These are phyloP conservation scores for Penicillium pulvis DNA, from an alignment of 495 filamentous ascomycete genomes.

Conservation along the genomic window DNA sequence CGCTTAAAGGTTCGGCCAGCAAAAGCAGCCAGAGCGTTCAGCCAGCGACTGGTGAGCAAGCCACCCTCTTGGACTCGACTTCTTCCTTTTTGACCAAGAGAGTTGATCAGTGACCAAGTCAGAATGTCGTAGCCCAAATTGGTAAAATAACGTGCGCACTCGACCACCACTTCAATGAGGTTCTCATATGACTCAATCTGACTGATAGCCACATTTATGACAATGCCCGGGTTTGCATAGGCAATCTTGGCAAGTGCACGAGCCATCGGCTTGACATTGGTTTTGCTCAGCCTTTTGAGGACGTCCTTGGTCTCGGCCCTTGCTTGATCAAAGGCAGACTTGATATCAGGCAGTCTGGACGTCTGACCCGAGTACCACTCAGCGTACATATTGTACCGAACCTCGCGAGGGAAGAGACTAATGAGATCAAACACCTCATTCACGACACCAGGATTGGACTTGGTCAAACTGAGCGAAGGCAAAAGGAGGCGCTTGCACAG, in stretches of 20 bases:
- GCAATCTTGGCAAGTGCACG: constrained; percentile 84
- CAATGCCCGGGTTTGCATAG: constrained; percentile 82
- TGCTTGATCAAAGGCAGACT: constrained; percentile 73
- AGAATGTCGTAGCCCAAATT: constrained; percentile 90
- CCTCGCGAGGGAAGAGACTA: constrained; percentile 70
- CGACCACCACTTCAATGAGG: constrained; percentile 87
- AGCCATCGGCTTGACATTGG: constrained; percentile 82
- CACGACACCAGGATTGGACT: constrained; percentile 77
- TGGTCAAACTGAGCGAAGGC: constrained; percentile 80
- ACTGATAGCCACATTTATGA: constrained; percentile 81
- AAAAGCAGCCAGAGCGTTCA: constrained; percentile 81
- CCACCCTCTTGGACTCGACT: constrained; percentile 81
- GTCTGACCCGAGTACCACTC: constrained; percentile 84
- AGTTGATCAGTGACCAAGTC: constrained; percentile 82
- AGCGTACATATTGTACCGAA: constrained; percentile 86
- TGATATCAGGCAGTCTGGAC: constrained; percentile 76
- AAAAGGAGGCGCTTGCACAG: constrained; percentile 80
- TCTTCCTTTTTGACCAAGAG: constrained; percentile 71
- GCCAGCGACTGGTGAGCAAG: constrained; percentile 85
- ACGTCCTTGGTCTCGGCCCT: constrained; percentile 75
- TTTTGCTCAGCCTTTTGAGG: constrained; percentile 81
- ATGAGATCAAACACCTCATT: constrained; percentile 84
- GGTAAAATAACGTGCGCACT: constrained; percentile 91
- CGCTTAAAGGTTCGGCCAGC: constrained; percentile 84
- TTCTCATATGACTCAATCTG: constrained; percentile 93